A percentile compares a stretch with the other conserved stretches of the same genome.
Conservation (phyloP, 2,329 filamentous ascomycete species). For the Alternaria longipes region DNA sequence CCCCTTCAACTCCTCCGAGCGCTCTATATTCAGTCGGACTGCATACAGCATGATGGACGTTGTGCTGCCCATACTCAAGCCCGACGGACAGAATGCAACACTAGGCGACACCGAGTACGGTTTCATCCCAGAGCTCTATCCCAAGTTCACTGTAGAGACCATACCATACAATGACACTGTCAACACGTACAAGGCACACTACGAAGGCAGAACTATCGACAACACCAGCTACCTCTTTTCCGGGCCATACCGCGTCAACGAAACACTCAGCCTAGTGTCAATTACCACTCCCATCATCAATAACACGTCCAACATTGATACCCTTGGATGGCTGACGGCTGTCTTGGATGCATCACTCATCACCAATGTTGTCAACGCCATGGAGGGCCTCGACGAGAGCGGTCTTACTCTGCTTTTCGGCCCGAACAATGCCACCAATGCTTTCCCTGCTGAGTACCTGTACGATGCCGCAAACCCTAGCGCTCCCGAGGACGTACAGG, state of each 20-base stretch:
- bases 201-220: slow-evolving; percentile 56
- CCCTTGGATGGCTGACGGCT: slow-evolving; percentile 85
- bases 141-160: slow-evolving; percentile 74
- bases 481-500: slow-evolving; percentile 35
- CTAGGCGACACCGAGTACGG: slow-evolving; percentile 71
- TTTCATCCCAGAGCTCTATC: slow-evolving; percentile 77
- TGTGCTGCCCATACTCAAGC: slow-evolving; percentile 68
- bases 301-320: slow-evolving; percentile 66
- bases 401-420: slow-evolving; percentile 77
- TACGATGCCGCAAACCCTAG: slow-evolving; percentile 32
- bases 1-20: slow-evolving; percentile 70
- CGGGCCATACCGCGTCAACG: slow-evolving; percentile 78
- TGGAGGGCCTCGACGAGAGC: slow-evolving; percentile 74
- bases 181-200: slow-evolving; percentile 54
- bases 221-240: slow-evolving; percentile 71
- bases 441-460: slow-evolving; percentile 49
- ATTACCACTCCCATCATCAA: slow-evolving; percentile 82
- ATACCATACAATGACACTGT: slow-evolving; percentile 41
- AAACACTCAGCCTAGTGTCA: slow-evolving; percentile 78
- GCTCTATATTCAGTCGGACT: slow-evolving; percentile 53
- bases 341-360: slow-evolving; percentile 75
- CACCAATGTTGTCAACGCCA: slow-evolving; percentile 67
- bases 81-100: slow-evolving; percentile 66
- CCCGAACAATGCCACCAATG: slow-evolving; percentile 71
- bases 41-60: slow-evolving; percentile 60